These are phyloP conservation scores for Pelargonium australe DNA, from an alignment of 441 rosid species.

Conservation along the genomic window DNA sequence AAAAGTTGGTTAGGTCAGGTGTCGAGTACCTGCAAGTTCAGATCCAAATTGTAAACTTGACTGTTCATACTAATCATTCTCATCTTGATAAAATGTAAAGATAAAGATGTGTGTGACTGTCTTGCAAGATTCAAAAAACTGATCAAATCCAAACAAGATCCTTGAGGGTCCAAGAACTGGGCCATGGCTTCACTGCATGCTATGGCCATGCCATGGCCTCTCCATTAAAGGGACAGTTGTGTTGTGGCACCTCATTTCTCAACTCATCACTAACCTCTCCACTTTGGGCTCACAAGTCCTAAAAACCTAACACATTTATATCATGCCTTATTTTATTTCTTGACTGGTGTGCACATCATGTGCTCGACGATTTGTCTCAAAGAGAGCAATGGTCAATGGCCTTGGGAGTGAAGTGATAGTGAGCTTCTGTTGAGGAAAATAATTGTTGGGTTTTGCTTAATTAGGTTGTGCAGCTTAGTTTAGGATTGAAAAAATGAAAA, in stretches of 20 bases:
- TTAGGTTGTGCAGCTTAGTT: neutral
- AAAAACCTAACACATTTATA: neutral
- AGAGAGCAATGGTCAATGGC: neutral
- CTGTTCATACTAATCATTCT: neutral
- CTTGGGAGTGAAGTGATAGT: neutral
- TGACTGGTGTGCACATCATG: neutral
- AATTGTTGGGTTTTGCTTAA: neutral
- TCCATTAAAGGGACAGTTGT: constrained; percentile 10
- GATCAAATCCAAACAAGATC: constrained; percentile 7
- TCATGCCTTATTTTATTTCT: neutral
- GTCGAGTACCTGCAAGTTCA: too few species aligned
- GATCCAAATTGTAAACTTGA: too few species aligned
- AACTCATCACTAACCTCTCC: constrained; percentile 1
- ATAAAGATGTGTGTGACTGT: neutral
- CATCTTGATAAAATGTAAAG: neutral
- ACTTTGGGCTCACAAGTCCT: neutral
- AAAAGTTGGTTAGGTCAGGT: too few species aligned
- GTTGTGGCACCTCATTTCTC: constrained; percentile 8
- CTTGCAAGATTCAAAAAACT: neutral
- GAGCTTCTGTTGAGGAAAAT: neutral
- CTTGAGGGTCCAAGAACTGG: constrained; percentile 3
- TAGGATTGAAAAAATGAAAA: neutral
- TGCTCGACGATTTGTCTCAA: constrained; percentile 3
- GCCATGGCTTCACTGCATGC: neutral
- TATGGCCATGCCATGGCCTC: neutral